Conservation (phyloP, 129 eudicot genomes). For the Mikania micrantha region DNA sequence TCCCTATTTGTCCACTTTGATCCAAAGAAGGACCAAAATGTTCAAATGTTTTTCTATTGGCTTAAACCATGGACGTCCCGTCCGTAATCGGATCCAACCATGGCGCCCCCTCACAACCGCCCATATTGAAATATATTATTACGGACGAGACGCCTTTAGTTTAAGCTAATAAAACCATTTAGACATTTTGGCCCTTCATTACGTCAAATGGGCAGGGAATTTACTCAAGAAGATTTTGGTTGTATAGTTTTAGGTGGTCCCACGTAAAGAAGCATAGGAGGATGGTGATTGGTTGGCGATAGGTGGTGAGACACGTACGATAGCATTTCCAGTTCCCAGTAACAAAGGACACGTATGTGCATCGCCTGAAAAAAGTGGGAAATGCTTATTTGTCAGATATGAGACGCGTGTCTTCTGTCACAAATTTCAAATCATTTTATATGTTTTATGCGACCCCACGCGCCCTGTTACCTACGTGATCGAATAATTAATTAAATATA, state of each 20-base stretch:
- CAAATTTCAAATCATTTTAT: neutral
- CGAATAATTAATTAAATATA: neutral
- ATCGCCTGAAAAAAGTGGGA: slow-evolving; percentile 32
- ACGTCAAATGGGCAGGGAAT: too few relatives aligned
- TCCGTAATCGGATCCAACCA: too few relatives aligned
- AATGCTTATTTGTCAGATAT: slow-evolving; percentile 31
- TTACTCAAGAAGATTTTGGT: too few relatives aligned
- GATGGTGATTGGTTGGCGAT: slow-evolving; percentile 14
- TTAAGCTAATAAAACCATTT: too few relatives aligned
- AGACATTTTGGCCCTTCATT: too few relatives aligned
- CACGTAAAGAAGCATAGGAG: slow-evolving; percentile 20
- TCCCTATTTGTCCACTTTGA: too few relatives aligned
- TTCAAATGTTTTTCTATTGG: too few relatives aligned
- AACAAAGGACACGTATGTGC: slow-evolving; percentile 43
- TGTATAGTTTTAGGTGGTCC: slow-evolving; percentile 32
- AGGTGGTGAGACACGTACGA: slow-evolving; percentile 23
- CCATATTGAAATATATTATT: too few relatives aligned
- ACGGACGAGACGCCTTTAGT: too few relatives aligned
- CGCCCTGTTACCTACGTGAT: slow-evolving; percentile 13
- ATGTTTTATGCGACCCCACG: neutral
- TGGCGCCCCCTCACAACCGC: too few relatives aligned
- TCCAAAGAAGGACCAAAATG: too few relatives aligned
- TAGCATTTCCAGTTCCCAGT: slow-evolving; percentile 25
- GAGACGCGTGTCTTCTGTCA: slow-evolving; percentile 48
- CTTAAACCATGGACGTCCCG: too few relatives aligned